Evolutionary conservation across 1,284 basidiomycete genomes (phyloP), one percentile per base, ranked within the genome.

Genomic region (Ustilago crameri): DNA sequence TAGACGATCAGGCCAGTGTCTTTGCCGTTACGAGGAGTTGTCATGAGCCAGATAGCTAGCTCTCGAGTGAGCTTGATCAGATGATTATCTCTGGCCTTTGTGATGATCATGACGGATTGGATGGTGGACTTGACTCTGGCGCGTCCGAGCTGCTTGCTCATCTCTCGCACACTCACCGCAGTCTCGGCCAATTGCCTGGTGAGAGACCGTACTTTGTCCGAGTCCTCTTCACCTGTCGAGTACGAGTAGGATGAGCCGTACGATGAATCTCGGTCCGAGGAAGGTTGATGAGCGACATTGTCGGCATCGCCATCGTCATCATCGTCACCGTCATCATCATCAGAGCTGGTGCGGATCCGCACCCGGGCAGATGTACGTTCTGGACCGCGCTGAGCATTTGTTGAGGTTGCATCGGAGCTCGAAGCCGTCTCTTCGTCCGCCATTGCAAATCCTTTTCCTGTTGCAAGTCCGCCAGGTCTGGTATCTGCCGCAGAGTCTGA

Each of bases 81-180:
- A 41, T 93, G 88, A 83, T 98, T 98, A 86, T 99, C 96, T 54
- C 95, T 88, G 30, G 96, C 96, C 85, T 98, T 98, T 56, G 96
- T 99, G 78, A 99, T 92, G 83, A 98, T 95, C 67, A 99, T 88
- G 61, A 99, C 88, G 65, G 89, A 93, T 83, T 98, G 92, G 63
- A 98, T 93, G 78, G 91, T 91, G 5, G 92, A 91, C 62, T 90
- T 90, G 64, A 98, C 93, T 41, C 93, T 89, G 5, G 95, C 94
- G 52, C 95, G 91, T 53, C 94, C 95, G 35, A 99, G 90, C 85
- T 97, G 93, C 85, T 96, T 96, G 89, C 93, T 95, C 93, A 98
- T 95, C 85, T 98, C 96, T 50, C 95, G 88, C 24, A 98, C 95
- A 41, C 93, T 92, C 23, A 95, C 93, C 15, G 95, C 96, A 15